Evolutionary conservation across 176 grass and related monocot species (phyloP), one percentile per base, ranked within the genome.

Genomic region (Typha latifolia): DNA sequence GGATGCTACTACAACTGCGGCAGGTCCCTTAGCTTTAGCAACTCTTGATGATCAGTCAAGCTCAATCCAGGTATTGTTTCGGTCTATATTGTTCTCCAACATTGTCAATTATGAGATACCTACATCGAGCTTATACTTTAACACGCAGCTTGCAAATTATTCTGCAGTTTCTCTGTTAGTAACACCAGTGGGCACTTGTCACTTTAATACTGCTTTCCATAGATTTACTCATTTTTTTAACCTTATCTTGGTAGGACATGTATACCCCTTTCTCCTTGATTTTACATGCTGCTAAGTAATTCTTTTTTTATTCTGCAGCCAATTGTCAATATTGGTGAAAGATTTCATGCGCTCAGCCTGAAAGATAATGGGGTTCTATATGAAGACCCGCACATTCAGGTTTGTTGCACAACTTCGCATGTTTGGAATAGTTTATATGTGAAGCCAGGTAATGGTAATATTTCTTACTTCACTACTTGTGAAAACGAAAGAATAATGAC

Each of bases 291-390:
- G 24, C 57, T 14, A 72, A 66, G 47, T 80, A 69, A 78, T 21
- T 68, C 57, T 65, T 70, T 51, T 49, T 47, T 14, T 27, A 75
- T 84, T 72, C 23, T 82, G 49, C 85, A 97, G 94, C 89, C 94
- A 47, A 73, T 37, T 72, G 81, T 92, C 51, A 85, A 90, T 69
- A 79, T 90, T 2, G 78, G 80, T 73, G 94, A 97, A 72, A 97
- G 87, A 67, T 90, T 93, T 67, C 79, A 87, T 84, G 72, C 84
- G 67, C 73, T 93, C 72, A 93, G 94, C 73, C 68, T 77, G 31
- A 99, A 99, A 90, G 94, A 99, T 74, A 99, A 89, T 48, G 94
- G 94, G 64, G 81, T 99, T 32, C 74, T 99, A 23, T 99, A 93
- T 11, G 94, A 99, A 74, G 94, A 99, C 69, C 83, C 83, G 26